Evolutionary conservation across 2,329 filamentous ascomycete genomes (phyloP).

Genomic region (Nigrospora oryzae): DNA sequence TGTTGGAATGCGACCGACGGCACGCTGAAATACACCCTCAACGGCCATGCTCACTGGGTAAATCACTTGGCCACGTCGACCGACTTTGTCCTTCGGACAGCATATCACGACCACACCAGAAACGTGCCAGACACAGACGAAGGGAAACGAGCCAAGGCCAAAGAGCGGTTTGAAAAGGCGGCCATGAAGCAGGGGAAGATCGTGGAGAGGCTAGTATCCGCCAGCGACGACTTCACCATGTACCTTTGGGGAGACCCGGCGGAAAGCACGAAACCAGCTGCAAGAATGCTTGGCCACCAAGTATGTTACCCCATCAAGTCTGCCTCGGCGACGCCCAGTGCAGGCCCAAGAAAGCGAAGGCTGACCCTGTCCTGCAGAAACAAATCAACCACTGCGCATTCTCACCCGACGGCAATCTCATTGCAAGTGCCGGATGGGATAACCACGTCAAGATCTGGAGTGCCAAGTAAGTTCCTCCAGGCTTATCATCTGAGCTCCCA

Average conservation of each 20-base stretch:
- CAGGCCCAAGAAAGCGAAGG: background rate
- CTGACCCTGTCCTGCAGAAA: conserved; percentile 6
- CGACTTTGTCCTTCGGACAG: conserved; percentile 80
- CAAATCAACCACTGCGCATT: conserved; percentile 94
- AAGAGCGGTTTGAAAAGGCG: conserved; percentile 76
- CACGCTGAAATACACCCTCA: conserved; percentile 70
- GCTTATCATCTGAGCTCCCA: background rate
- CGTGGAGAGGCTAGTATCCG: conserved; percentile 78
- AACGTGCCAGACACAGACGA: conserved; percentile 58
- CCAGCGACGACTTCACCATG: conserved; percentile 93
- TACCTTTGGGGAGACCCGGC: conserved; percentile 80
- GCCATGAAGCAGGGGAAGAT: conserved; percentile 68
- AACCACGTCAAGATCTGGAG: conserved; percentile 94
- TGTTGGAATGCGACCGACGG: conserved; percentile 81
- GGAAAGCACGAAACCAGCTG: conserved; percentile 70
- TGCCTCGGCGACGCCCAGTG: background rate
- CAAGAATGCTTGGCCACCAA: conserved; percentile 85
- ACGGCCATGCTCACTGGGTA: conserved; percentile 84
- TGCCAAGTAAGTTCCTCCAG: conserved; percentile 43
- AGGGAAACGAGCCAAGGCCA: conserved; percentile 66
- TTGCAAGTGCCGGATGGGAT: conserved; percentile 86
- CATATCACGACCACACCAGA: conserved; percentile 76
- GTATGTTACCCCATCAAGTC: background rate
- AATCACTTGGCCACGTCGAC: conserved; percentile 93
- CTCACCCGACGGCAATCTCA: conserved; percentile 78